Percentiles rank a stretch among this genome's conserved stretches.
These are phyloP conservation scores for Penicillium taxi DNA, from an alignment of 495 filamentous ascomycete genomes.

Conservation along the genomic window DNA sequence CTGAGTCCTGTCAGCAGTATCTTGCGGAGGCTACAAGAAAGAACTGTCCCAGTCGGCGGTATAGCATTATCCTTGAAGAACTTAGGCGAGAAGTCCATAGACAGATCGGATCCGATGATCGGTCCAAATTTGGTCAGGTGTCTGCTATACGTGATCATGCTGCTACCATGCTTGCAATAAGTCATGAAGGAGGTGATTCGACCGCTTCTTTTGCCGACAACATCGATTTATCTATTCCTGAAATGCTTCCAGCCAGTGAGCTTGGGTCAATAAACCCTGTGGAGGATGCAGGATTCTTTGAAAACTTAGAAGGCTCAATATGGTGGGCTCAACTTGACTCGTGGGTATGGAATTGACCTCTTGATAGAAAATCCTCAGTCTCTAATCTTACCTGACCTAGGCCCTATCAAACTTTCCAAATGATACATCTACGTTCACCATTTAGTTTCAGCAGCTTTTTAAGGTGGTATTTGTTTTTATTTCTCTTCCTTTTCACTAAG, in stretches of 20 bases:
- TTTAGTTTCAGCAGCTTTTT: no score
- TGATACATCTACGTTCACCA: slow-evolving; percentile 16
- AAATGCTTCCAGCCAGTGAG: slow-evolving; percentile 11
- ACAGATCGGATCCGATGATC: slow-evolving; percentile 23
- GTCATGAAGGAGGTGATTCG: slow-evolving; percentile 1
- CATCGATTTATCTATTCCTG: slow-evolving; percentile 14
- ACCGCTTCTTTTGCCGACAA: slow-evolving; percentile 10
- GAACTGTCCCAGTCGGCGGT: slow-evolving; percentile 46
- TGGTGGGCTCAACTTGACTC: slow-evolving; percentile 29
- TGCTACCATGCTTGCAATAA: slow-evolving; percentile 1
- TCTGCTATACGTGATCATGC: slow-evolving; percentile 4
- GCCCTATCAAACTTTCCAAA: slow-evolving; percentile 20
- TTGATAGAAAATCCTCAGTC: background rate
- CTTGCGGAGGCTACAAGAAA: slow-evolving; percentile 42
- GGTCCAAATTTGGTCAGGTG: slow-evolving; percentile 1
- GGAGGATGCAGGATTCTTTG: slow-evolving; percentile 20
- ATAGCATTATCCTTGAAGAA: slow-evolving; percentile 44
- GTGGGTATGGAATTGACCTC: slow-evolving; percentile 18
- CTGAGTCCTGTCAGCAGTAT: slow-evolving; percentile 40
- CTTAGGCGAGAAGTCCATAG: slow-evolving; percentile 36
- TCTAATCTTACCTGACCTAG: slow-evolving; percentile 9
- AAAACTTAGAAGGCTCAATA: slow-evolving; percentile 22
- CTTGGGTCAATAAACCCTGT: slow-evolving; percentile 15
- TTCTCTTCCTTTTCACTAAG: no score
- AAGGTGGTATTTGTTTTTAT: no score